Evolutionary conservation across 2,329 filamentous ascomycete species (phyloP).

Genomic region (Ophiostoma tasmaniense): DNA sequence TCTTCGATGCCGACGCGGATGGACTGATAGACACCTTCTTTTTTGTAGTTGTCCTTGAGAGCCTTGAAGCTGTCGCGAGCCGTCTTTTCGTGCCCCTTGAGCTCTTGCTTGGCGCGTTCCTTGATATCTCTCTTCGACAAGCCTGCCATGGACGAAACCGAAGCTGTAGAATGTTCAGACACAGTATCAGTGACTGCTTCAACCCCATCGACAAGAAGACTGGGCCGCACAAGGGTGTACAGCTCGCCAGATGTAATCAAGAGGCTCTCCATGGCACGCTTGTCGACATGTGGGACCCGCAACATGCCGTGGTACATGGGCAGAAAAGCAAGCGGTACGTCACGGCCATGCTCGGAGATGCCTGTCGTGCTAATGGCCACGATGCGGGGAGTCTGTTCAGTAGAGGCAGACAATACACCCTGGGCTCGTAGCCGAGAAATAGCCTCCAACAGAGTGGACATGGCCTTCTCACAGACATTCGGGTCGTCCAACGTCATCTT

Average conservation of each 20-base stretch:
- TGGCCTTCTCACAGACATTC: slow-evolving; percentile 39
- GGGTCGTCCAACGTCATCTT: slow-evolving; percentile 37
- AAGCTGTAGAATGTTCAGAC: background rate
- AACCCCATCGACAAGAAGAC: background rate
- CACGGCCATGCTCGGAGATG: slow-evolving; percentile 30
- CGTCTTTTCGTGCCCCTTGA: slow-evolving; percentile 1
- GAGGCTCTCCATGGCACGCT: slow-evolving; percentile 36
- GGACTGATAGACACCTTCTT: background rate
- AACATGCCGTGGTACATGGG: slow-evolving; percentile 36
- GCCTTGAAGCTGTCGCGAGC: slow-evolving; percentile 26
- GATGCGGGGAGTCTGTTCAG: slow-evolving; percentile 21
- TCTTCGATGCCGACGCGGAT: slow-evolving; percentile 27
- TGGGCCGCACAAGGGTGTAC: background rate
- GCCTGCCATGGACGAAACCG: background rate
- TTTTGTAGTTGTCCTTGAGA: slow-evolving; percentile 15
- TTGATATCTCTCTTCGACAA: background rate
- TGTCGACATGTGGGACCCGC: slow-evolving; percentile 34
- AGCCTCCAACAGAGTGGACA: slow-evolving; percentile 31
- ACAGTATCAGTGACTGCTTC: background rate
- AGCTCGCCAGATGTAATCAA: slow-evolving; percentile 20
- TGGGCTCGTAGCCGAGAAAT: background rate
- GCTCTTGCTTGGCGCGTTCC: background rate
- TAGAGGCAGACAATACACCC: background rate
- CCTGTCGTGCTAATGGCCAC: slow-evolving; percentile 37
- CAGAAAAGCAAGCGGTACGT: slow-evolving; percentile 33